phyloP scores from a whole-genome alignment of 2,329 filamentous ascomycete species.

The Scedosporium minutisporum region DNA sequence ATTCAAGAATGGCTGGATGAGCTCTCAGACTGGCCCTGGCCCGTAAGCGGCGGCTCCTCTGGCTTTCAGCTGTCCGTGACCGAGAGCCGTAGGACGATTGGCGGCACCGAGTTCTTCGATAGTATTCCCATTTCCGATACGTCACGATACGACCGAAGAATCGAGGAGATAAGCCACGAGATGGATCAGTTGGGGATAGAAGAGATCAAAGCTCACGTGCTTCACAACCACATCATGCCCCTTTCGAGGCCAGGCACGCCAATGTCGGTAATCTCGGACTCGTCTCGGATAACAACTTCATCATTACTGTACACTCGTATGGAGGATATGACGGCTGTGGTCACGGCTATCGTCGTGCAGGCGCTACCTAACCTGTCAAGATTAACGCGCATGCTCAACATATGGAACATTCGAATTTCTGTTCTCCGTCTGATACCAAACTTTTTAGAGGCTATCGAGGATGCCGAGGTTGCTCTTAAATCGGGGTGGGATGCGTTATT shows the following conservation, averaged over 20 bases:
- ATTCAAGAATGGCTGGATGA: constrained; percentile 70
- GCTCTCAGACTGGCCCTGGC: constrained; percentile 52
- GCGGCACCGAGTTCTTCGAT: constrained; percentile 38
- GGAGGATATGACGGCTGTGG: constrained; percentile 81
- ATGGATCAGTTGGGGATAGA: constrained; percentile 67
- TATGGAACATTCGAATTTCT: constrained; percentile 68
- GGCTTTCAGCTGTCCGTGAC: constrained; percentile 37
- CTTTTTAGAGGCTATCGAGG: constrained; percentile 56
- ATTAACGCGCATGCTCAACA: constrained; percentile 61
- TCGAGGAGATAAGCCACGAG: constrained; percentile 63
- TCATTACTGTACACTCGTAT: constrained; percentile 28
- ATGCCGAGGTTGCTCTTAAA: constrained; percentile 54
- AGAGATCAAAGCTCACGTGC: constrained; percentile 79
- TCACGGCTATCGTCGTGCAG: constrained; percentile 87
- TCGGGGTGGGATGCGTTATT: constrained; percentile 57
- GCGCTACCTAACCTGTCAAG: constrained; percentile 72
- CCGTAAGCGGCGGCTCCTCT: constrained; percentile 33
- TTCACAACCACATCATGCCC: constrained; percentile 68
- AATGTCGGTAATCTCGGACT: constrained; percentile 34
- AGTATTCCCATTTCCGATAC: constrained; percentile 59
- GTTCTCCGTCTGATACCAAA: constrained; percentile 66
- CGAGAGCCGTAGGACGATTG: constrained; percentile 4
- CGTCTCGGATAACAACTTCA: constrained; percentile 11
- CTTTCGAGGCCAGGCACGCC: constrained; percentile 28
- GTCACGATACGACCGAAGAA: constrained; percentile 57